Evolutionary conservation across 352 stramenopile species (phyloP).

Genomic region (Peronosclerospora sorghi): DNA sequence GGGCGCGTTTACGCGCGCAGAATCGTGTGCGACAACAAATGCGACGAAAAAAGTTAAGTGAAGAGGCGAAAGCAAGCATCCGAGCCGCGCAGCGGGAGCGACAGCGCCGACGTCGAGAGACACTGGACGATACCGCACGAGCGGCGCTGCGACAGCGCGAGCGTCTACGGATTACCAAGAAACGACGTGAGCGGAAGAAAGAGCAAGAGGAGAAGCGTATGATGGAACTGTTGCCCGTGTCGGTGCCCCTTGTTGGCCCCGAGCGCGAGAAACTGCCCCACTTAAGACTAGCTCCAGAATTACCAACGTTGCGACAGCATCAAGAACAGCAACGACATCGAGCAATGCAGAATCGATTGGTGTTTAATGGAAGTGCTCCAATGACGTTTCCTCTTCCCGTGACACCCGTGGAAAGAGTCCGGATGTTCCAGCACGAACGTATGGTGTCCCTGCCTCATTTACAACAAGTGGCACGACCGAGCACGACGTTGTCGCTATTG

Average conservation of each 20-base stretch:
- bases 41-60: slow-evolving; percentile 33
- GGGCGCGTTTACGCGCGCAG: slow-evolving; percentile 33
- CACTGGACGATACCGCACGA: slow-evolving; percentile 28
- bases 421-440: slow-evolving; percentile 20
- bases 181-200: slow-evolving; percentile 16
- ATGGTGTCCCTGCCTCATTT: slow-evolving; percentile 39
- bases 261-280: slow-evolving; percentile 10
- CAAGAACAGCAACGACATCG: slow-evolving; percentile 18
- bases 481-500: slow-evolving; percentile 34
- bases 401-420: slow-evolving; percentile 9
- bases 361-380: slow-evolving; percentile 20
- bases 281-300: slow-evolving; percentile 13
- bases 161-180: slow-evolving; percentile 29
- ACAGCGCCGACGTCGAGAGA: slow-evolving; percentile 31
- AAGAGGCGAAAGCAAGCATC: slow-evolving; percentile 21
- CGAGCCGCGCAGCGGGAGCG: slow-evolving; percentile 33
- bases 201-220: slow-evolving; percentile 7
- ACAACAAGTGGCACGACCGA: slow-evolving; percentile 37
- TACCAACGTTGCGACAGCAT: slow-evolving; percentile 16
- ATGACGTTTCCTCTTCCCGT: slow-evolving; percentile 24
- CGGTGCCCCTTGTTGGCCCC: neutral
- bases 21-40: slow-evolving; percentile 52
- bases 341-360: slow-evolving; percentile 11
- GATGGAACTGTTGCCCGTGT: neutral
- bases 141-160: slow-evolving; percentile 36